Evolutionary conservation across 73 alveolate species (phyloP).

Genomic region (Tetrahymena malaccensis): DNA sequence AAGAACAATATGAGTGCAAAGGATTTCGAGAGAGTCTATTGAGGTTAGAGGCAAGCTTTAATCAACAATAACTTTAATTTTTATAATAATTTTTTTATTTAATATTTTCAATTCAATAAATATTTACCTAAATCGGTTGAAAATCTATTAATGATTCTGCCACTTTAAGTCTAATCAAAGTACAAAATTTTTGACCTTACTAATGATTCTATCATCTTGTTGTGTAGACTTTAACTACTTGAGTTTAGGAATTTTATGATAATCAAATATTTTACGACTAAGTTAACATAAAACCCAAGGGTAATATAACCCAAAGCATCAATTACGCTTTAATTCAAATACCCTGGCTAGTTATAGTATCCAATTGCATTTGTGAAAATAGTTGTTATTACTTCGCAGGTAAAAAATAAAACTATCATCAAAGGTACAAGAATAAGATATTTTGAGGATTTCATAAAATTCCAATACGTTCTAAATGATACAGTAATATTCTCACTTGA

Average conservation of each 20-base stretch:
- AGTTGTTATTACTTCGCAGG: background rate
- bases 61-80: background rate
- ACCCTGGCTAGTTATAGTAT: background rate
- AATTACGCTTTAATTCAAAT: background rate
- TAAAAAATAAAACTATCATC: background rate
- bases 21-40: background rate
- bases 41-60: background rate
- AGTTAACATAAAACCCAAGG: background rate
- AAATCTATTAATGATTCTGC: conserved; percentile 46
- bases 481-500: background rate
- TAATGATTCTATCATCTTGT: conserved; percentile 15
- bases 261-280: background rate
- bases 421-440: background rate
- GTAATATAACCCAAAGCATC: background rate
- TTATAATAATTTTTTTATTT: background rate
- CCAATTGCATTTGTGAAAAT: background rate
- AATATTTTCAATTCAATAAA: background rate
- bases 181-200: conserved; percentile 21
- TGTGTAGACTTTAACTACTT: conserved; percentile 7
- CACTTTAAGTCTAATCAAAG: conserved; percentile 44
- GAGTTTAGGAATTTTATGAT: background rate
- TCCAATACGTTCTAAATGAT: background rate
- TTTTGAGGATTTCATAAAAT: background rate
- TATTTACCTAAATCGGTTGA: conserved; percentile 37
- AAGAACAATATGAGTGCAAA: background rate